Evolutionary conservation across 1,284 basidiomycete genomes (phyloP).

Genomic region (Pholiota adiposa): DNA sequence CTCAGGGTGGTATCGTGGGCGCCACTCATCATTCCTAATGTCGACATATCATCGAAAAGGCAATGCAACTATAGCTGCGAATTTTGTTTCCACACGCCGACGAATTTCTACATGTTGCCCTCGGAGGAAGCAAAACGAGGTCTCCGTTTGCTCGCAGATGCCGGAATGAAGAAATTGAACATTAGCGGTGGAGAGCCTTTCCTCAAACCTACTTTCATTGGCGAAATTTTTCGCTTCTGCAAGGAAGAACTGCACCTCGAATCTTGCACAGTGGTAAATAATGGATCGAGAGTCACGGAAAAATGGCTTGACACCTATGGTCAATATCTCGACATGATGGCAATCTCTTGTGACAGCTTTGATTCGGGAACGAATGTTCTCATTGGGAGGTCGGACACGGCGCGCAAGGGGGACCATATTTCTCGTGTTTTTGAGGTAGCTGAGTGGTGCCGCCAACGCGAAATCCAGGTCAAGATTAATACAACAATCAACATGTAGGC

Average conservation of each 20-base stretch:
- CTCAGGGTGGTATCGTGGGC: neutral
- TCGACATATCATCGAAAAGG: neutral
- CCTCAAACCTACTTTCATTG: conserved; percentile 41
- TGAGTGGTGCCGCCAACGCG: conserved; percentile 37
- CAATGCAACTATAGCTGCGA: conserved; percentile 39
- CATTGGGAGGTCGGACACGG: conserved; percentile 34
- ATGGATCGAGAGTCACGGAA: conserved; percentile 46
- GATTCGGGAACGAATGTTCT: conserved; percentile 40
- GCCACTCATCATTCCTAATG: neutral
- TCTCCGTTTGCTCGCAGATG: conserved; percentile 38
- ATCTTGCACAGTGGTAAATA: conserved; percentile 43
- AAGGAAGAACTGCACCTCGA: conserved; percentile 44
- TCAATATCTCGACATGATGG: conserved; percentile 45
- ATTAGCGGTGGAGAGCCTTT: conserved; percentile 48
- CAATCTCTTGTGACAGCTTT: conserved; percentile 46
- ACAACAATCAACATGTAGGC: conserved; percentile 33
- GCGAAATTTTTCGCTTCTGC: conserved; percentile 44
- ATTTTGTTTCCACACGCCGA: conserved; percentile 46
- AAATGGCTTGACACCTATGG: conserved; percentile 45
- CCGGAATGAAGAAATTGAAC: conserved; percentile 48
- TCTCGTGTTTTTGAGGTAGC: conserved; percentile 41
- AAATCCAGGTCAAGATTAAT: conserved; percentile 45
- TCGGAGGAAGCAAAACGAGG: conserved; percentile 41
- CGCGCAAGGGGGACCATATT: conserved; percentile 32
- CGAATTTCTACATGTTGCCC: conserved; percentile 37